Base-by-base conservation (phyloP, 225 moss, liverwort and hornwort genomes). In the Pseudoscleropodium purum region DNA sequence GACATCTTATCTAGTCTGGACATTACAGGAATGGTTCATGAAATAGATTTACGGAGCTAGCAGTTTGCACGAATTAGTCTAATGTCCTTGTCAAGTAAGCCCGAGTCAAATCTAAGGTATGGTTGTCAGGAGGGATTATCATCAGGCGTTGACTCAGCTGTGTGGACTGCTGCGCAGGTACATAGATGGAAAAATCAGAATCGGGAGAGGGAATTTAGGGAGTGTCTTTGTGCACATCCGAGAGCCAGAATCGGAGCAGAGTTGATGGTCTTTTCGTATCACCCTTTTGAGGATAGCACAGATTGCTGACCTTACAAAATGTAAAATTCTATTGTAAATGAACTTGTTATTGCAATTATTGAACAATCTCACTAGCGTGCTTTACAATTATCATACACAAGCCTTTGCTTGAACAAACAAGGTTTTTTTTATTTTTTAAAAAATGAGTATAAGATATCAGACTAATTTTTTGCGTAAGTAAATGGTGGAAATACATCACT, bases 171-270 rank as follows among this genome's bases (percentile, higher is more conserved):
- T 83, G 75, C 86, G 66, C 96, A 98, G 98, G 92, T 98, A 99
- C 88, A 84, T 99, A 80, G 97, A 97, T 76, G 95, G 60, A 59
- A 99, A 95, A 76, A 87, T 99, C 82, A 96, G 97, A 90, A 94
- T 99, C 87, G 90, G 95, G 69, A 94, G 87, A 75, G 98, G 97
- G 66, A 99, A 97, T 92, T 93, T 91, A 83, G 98, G 97, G 36
- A 96, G 97, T 87, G 83, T 96, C 33, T 99, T 97, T 43, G 95
- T 99, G 75, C 97, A 99, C 84, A 87, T 96, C 83, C 96, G 97
- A 86, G 98, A 97, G 86, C 89, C 91, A 89, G 92, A 94, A 37
- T 84, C 88, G 43, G 91, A 78, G 64, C 88, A 91, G 91, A 79
- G 60, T 15, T 81, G 60, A 54, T 89, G 64, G 45, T 66, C 75